A percentile compares a stretch with the other conserved stretches of the same genome.
Conservation (phyloP, 768 basidiomycete genomes). For the Lactarius tabidus region DNA sequence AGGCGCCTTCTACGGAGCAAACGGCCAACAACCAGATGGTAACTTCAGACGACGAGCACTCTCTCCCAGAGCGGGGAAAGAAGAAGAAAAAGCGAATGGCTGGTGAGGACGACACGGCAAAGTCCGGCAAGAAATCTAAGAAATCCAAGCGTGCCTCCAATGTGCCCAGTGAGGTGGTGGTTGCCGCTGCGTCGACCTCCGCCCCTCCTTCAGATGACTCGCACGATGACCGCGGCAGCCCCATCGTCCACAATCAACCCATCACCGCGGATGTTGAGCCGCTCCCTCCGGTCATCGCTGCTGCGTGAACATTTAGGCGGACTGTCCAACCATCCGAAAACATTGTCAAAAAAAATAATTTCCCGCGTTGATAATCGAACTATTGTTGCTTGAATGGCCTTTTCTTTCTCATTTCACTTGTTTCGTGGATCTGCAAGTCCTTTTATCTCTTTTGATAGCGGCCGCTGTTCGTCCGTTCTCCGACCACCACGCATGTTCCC, state of each 20-base stretch:
- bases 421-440: not conserved
- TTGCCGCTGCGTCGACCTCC: not conserved
- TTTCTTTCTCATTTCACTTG: not conserved
- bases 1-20: constrained; percentile 8
- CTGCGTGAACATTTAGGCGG: constrained; percentile 12
- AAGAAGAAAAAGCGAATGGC: constrained; percentile 25
- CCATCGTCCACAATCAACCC: constrained; percentile 12
- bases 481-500: constrained; percentile 21
- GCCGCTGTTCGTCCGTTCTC: constrained; percentile 7
- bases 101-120: constrained; percentile 32
- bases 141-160: constrained; percentile 32
- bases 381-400: not conserved
- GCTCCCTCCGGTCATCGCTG: constrained; percentile 25
- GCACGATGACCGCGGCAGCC: constrained; percentile 16
- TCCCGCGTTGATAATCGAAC: constrained; percentile 3
- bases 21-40: constrained; percentile 27
- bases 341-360: not conserved
- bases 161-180: not conserved
- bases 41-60: constrained; percentile 17
- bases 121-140: constrained; percentile 34
- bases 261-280: constrained; percentile 8
- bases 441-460: not conserved
- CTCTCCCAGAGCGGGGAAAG: constrained; percentile 6
- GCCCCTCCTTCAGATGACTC: constrained; percentile 7
- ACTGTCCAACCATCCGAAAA: not conserved